These are phyloP conservation scores for Allantophomopsis lycopodina DNA, from an alignment of 2,329 filamentous ascomycete genomes.

Conservation along the genomic window DNA sequence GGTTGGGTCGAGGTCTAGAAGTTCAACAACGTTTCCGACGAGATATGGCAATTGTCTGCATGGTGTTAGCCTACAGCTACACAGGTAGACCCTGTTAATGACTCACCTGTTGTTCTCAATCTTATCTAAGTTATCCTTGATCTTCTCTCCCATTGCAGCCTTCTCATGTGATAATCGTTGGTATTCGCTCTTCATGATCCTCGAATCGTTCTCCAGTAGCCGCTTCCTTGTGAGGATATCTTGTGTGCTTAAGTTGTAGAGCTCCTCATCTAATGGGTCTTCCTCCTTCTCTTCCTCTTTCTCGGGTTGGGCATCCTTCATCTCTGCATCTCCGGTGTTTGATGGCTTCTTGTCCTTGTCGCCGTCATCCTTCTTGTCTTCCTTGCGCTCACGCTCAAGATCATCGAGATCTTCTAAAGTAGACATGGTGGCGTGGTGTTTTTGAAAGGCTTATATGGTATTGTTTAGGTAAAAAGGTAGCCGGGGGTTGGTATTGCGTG, in stretches of 20 bases:
- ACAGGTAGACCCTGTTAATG: neutral
- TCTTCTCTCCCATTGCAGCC: constrained; percentile 92
- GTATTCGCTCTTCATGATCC: constrained; percentile 97
- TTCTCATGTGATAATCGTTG: constrained; percentile 93
- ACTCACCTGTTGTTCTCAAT: constrained; percentile 93
- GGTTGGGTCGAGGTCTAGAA: constrained; percentile 90
- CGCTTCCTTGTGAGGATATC: constrained; percentile 87
- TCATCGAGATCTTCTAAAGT: constrained; percentile 68
- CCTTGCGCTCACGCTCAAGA: constrained; percentile 56
- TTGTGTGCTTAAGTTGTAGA: constrained; percentile 82
- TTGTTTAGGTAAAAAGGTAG: neutral
- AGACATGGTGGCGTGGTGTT: constrained; percentile 38
- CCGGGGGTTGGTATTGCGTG: neutral
- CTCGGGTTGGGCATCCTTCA: constrained; percentile 68
- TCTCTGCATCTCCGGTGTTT: constrained; percentile 67
- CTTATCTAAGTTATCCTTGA: constrained; percentile 98
- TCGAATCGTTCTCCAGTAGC: constrained; percentile 90
- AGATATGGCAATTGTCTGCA: constrained; percentile 90
- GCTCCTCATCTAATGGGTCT: constrained; percentile 82
- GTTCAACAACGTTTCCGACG: constrained; percentile 94
- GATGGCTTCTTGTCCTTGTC: constrained; percentile 39
- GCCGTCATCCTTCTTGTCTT: constrained; percentile 43
- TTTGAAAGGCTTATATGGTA: too few relatives aligned
- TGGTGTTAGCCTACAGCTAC: constrained; percentile 4
- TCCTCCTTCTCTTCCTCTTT: constrained; percentile 65